Conservation (phyloP, 2,329 filamentous ascomycete species). For the Penicillium sp. region DNA sequence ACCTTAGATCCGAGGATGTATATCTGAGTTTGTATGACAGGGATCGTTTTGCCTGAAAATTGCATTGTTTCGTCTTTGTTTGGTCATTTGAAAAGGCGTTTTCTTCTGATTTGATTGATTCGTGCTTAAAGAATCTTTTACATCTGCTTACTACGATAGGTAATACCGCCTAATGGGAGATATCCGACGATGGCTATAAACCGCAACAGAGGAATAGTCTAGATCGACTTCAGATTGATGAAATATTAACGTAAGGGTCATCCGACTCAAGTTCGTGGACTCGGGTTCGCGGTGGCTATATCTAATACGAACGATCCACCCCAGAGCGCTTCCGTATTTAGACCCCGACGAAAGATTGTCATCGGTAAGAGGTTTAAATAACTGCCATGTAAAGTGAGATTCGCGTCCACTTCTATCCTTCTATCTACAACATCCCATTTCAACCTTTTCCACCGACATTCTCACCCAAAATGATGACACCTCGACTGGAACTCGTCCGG, state of each 20-base stretch:
- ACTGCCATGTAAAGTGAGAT: neutral
- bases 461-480: neutral
- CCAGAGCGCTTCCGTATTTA: neutral
- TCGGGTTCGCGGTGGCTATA: neutral
- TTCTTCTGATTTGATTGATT: no score
- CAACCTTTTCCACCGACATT: neutral
- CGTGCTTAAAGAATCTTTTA: neutral
- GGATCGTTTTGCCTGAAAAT: no score
- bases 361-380: neutral
- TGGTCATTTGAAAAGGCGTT: no score
- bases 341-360: neutral
- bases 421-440: neutral
- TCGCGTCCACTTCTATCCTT: neutral
- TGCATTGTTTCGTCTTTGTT: no score
- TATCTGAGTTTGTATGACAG: neutral
- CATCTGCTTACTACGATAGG: neutral
- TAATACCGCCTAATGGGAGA: neutral
- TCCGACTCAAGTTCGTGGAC: neutral
- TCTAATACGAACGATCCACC: no score
- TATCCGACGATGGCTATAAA: no score
- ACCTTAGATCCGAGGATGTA: neutral
- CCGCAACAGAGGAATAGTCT: neutral
- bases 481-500: conserved; percentile 13
- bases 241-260: neutral
- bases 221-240: neutral